Evolutionary conservation across 345 rosid genomes (phyloP), one percentile per base, ranked within the genome.

Genomic region (Cardamine resedifolia): DNA sequence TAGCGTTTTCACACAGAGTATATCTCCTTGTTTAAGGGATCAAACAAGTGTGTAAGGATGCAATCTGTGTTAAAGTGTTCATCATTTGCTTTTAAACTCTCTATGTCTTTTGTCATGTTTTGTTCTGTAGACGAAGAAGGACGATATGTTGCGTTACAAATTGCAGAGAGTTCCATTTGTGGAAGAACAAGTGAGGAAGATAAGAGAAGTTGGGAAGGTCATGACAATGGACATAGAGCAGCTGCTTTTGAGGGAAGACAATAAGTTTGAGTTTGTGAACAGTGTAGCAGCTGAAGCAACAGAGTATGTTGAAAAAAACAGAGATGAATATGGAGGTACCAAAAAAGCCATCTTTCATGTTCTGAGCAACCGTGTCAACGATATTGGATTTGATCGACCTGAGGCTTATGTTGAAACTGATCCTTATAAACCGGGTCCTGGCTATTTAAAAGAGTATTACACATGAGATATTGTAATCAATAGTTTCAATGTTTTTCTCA

Each of bases 331-430:
- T 4, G 98, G 98, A 21, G 90, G 88, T 49, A 68, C 70, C 9
- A 94, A 90, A 73, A 94, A 94, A 49, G 96, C 96, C 38, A 83
- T 94, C 73, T 83, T 90, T 51, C 98, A 94, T 33, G 98, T 83
- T 52, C 83, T 94, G 9, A 91, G 97, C 56, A 88, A 91, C 77
- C 88, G 95, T 6, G 76, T 91, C 56, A 89, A 89, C n/a, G 96
- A 94, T 76, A 66, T 85, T 24, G 98, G 97, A 23, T 79, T 84
- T 69, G 72, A 83, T 66, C 88, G 97, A 2, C 87, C 92, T 0
- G 97, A 86, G 4, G 97, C 87, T 11, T 94, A 94, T 56, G 73
- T 60, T 9, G 95, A 85, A 63, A 14, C 87, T 4, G 98, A 90
- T 53, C 90, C 90, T 72, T 90, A 67, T 80, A 86, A 79, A 75